These are phyloP conservation scores for Teunomyces lycoperdinae DNA, from an alignment of 805 yeast genomes.

Conservation along the genomic window DNA sequence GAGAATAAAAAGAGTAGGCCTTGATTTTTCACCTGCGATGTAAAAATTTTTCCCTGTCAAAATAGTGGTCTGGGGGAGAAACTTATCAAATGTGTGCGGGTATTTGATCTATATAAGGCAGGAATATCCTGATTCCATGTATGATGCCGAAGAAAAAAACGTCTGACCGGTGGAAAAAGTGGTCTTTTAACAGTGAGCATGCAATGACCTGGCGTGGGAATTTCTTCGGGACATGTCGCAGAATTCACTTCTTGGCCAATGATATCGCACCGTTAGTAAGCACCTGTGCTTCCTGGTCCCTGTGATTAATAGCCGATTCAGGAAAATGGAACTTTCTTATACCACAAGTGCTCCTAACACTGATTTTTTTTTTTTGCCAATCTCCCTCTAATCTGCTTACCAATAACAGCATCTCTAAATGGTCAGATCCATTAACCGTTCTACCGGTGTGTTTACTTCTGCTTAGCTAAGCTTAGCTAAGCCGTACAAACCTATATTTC, in stretches of 20 bases:
- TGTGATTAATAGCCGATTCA: too few relatives aligned
- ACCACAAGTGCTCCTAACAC: too few relatives aligned
- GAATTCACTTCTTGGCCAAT: background rate
- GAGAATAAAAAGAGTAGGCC: background rate
- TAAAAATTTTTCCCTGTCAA: background rate
- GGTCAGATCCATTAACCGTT: background rate
- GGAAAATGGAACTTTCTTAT: too few relatives aligned
- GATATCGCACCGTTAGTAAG: background rate
- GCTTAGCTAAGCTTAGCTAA: too few relatives aligned
- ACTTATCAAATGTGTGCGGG: background rate
- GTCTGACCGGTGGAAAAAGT: too few relatives aligned
- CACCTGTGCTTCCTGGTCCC: background rate
- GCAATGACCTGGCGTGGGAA: too few relatives aligned
- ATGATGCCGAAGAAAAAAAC: too few relatives aligned
- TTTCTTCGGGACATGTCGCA: too few relatives aligned
- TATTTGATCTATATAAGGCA: background rate
- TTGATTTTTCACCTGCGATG: constrained; percentile 1
- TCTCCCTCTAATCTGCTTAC: background rate
- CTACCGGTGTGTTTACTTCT: background rate
- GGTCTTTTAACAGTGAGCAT: too few relatives aligned
- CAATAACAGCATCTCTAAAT: background rate
- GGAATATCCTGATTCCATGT: background rate
- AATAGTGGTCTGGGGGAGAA: background rate
- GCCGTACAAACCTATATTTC: background rate
- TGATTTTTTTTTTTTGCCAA: background rate